phyloP scores from a whole-genome alignment of 176 grass and related monocot species.

The Phoenix roebelenii region DNA sequence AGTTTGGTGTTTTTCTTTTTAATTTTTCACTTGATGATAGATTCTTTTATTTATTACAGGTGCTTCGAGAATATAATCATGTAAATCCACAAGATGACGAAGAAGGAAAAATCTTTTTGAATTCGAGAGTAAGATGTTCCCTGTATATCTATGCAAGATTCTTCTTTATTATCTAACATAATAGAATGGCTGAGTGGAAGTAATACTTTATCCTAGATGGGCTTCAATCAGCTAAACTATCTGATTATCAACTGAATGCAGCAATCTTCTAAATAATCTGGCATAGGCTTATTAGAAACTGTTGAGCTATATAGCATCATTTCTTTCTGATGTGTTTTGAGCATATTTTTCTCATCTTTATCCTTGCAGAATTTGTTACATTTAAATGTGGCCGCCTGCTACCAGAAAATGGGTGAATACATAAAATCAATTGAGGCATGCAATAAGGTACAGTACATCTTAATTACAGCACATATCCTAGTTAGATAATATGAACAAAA shows the following conservation, averaged over 20 bases:
- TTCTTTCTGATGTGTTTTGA: not conserved
- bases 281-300: no score
- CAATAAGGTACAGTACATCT: conserved; percentile 56
- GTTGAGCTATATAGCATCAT: not conserved
- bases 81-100: conserved; percentile 95
- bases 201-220: no score
- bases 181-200: no score
- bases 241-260: no score
- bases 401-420: conserved; percentile 75
- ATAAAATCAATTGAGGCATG: conserved; percentile 87
- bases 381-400: conserved; percentile 92
- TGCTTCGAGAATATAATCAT: conserved; percentile 94
- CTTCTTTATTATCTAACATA: not conserved
- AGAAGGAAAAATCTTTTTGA: conserved; percentile 91
- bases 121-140: conserved; percentile 63
- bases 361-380: conserved; percentile 60
- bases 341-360: conserved; percentile 19
- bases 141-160: no score
- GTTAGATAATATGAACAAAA: no score
- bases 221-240: no score
- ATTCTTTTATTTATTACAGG: conserved; percentile 28
- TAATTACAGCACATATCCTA: not conserved
- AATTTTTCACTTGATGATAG: conserved; percentile 1
- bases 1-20: no score
- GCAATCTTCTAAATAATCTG: no score